Evolutionary conservation across 768 basidiomycete genomes (phyloP), one percentile per base, ranked within the genome.

Genomic region (Tulasnella sp.): DNA sequence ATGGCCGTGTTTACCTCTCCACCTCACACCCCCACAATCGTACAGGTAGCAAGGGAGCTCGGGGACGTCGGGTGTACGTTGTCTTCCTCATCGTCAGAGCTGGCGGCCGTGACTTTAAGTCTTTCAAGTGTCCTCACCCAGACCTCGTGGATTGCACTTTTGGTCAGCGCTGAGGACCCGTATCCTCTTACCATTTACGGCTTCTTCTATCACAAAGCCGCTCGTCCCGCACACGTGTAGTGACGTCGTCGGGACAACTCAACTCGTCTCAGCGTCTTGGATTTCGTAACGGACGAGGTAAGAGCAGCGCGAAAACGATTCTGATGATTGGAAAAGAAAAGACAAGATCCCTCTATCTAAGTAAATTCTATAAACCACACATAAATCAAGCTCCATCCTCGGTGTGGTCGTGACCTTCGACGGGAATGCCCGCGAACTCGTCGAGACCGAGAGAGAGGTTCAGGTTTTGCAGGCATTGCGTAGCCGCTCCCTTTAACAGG

Each of bases 401-500:
- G 4, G 63, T 65, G 17, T 40, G 34, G 17, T 65, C 63, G 34
- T 65, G 63, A 8, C 63, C 63, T 52, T 59, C 36, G 19, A 68
- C 34, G 5, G 90, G 88, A 73, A 95, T 92, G 2, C 94, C 94
- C 4, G 86, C 86, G 75, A 86, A 89, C 77, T 95, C 94, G 70
- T 93, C 90, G 75, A 89, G 91, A 8, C 94, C 94, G 39, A 97
- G 84, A 2, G 92, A 89, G 67, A 96, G 83, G 81, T 96, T 97
- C 78, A 97, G 81, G 79, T 97, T 97, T 90, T 95, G 76, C 74
- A 99, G 79, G 80, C 96, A 98, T 80, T 99, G 97, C n/a, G 96
- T 98, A 19, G 97, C 97, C 66, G 97, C 97, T 7, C 97, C 97
- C 80, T 99, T 99, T 74, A 99, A 83, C 72, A 99, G 82, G 82